A percentile compares a stretch with the other conserved stretches of the same genome.
These are phyloP conservation scores for Moesziomyces sp. DNA, from an alignment of 1,284 basidiomycete genomes.

Conservation along the genomic window DNA sequence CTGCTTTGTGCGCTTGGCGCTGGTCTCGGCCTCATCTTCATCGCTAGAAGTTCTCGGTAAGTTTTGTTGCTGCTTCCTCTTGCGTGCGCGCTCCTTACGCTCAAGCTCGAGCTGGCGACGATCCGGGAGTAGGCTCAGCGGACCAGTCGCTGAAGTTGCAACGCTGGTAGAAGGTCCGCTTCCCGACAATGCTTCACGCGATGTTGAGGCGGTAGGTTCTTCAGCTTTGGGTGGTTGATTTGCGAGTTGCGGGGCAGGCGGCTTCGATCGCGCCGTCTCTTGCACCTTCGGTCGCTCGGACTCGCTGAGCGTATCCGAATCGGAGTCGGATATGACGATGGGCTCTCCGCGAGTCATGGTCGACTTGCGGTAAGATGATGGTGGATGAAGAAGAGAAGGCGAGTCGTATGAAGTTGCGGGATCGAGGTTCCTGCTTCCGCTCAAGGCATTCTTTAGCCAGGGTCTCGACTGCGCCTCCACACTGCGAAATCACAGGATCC, in stretches of 20 bases:
- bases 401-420: not conserved
- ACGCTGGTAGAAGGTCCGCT: not conserved
- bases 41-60: constrained; percentile 18
- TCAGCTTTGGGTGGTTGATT: not conserved
- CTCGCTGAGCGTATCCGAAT: constrained; percentile 48
- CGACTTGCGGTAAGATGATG: not conserved
- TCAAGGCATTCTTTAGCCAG: too few species aligned
- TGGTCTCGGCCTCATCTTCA: constrained; percentile 15
- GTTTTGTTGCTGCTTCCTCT: constrained; percentile 41
- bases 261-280: not conserved
- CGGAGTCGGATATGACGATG: constrained; percentile 45
- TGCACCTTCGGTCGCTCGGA: constrained; percentile 21
- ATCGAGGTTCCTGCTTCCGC: too few species aligned
- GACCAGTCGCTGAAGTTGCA: constrained; percentile 1
- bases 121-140: constrained; percentile 40
- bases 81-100: constrained; percentile 44
- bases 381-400: not conserved
- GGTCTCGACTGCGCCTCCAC: too few species aligned
- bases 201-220: not conserved
- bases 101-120: constrained; percentile 57
- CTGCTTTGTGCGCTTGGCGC: constrained; percentile 10
- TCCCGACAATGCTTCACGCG: too few species aligned
- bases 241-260: not conserved
- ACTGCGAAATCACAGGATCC: too few species aligned
- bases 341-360: constrained; percentile 17